A percentile compares a stretch with the other conserved stretches of the same genome.
Evolutionary conservation across 768 basidiomycete genomes (phyloP).

Genomic region (Daedaleopsis nitida): DNA sequence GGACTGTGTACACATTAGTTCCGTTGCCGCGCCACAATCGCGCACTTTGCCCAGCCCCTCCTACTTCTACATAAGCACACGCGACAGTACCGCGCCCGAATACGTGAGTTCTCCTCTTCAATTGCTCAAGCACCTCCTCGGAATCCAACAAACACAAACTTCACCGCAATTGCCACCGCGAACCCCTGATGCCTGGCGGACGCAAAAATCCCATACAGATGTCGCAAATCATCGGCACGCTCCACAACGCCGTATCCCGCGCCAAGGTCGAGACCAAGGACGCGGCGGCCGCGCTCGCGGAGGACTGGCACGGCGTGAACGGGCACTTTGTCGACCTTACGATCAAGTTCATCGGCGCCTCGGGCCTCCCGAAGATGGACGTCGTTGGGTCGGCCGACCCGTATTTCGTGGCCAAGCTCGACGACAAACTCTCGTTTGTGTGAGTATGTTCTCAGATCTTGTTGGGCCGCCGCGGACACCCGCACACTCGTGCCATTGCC

Average conservation of each 20-base stretch:
- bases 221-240: conserved; percentile 19
- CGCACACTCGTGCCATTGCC: neutral
- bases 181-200: conserved; percentile 21
- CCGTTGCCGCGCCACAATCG: too few relatives aligned
- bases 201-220: conserved; percentile 26
- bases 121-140: too few relatives aligned
- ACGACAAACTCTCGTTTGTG: conserved; percentile 66
- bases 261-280: conserved; percentile 13
- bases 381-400: conserved; percentile 66
- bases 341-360: conserved; percentile 75
- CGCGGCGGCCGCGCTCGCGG: conserved; percentile 7
- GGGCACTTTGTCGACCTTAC: conserved; percentile 52
- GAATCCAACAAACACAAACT: neutral
- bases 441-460: conserved; percentile 33
- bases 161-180: neutral
- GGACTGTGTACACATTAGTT: too few relatives aligned
- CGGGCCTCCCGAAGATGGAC: conserved; percentile 70
- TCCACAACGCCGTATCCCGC: conserved; percentile 19
- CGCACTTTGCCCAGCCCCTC: too few relatives aligned
- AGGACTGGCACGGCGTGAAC: conserved; percentile 1
- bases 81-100: too few relatives aligned
- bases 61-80: too few relatives aligned
- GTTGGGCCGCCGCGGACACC: neutral
- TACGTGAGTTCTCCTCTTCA: too few relatives aligned
- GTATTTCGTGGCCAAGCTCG: conserved; percentile 70